These are phyloP conservation scores for Knufia petricola DNA, from an alignment of 2,329 filamentous ascomycete genomes.

Conservation along the genomic window DNA sequence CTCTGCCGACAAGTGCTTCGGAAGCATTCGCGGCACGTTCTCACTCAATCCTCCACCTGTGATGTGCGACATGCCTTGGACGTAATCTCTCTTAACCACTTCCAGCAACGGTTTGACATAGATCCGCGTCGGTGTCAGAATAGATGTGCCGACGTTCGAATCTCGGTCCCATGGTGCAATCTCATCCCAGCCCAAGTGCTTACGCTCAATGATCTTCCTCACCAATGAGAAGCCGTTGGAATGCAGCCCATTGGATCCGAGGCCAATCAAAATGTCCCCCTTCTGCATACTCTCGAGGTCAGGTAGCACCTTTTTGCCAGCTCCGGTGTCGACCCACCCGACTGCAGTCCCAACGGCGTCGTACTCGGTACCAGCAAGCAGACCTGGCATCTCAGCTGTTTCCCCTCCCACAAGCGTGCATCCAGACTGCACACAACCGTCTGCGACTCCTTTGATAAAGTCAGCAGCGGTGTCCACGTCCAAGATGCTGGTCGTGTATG, in stretches of 20 bases:
- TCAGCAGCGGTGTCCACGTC: constrained; percentile 65
- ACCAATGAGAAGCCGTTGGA: constrained; percentile 98
- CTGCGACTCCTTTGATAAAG: constrained; percentile 86
- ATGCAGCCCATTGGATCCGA: constrained; percentile 79
- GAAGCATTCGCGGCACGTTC: constrained; percentile 91
- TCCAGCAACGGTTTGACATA: constrained; percentile 78
- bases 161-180: constrained; percentile 63
- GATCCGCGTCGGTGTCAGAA: constrained; percentile 84
- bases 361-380: constrained; percentile 82
- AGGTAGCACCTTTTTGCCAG: constrained; percentile 59
- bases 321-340: constrained; percentile 57
- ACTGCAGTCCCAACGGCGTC: constrained; percentile 86
- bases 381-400: constrained; percentile 95
- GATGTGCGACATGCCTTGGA: constrained; percentile 95
- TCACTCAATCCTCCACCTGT: constrained; percentile 88
- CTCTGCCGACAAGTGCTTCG: constrained; percentile 64
- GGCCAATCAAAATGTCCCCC: constrained; percentile 77
- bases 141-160: constrained; percentile 55
- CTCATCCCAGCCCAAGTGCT: constrained; percentile 61
- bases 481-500: constrained; percentile 87
- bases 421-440: constrained; percentile 72
- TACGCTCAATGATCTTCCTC: constrained; percentile 70
- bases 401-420: constrained; percentile 94
- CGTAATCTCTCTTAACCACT: constrained; percentile 49
- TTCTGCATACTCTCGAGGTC: constrained; percentile 63